These are phyloP conservation scores for Zymoseptoria pseudotritici DNA, from an alignment of 2,329 filamentous ascomycete species.

Conservation along the genomic window DNA sequence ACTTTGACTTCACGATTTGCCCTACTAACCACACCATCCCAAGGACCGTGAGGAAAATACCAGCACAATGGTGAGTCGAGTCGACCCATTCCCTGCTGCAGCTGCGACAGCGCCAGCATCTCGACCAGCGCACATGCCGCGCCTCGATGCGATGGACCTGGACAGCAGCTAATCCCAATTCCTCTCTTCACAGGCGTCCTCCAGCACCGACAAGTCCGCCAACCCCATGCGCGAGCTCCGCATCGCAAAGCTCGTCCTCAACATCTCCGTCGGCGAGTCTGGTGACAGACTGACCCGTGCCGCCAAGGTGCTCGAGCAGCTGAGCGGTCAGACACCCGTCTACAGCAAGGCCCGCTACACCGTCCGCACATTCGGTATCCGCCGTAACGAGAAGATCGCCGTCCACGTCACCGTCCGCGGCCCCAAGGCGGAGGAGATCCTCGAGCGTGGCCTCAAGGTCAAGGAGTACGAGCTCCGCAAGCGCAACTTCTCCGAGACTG, in stretches of 20 bases:
- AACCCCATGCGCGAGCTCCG: conserved; percentile 99
- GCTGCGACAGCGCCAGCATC: background rate
- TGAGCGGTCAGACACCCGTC: conserved; percentile 98
- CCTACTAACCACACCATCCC: conserved; percentile 10
- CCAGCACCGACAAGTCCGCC: conserved; percentile 59
- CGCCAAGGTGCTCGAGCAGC: conserved; percentile 99
- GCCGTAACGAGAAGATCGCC: conserved; percentile 99
- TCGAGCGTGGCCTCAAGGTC: conserved; percentile 99
- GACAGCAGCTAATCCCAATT: conserved; percentile 6
- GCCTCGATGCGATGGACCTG: conserved; percentile 5
- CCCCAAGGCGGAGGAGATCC: conserved; percentile 98
- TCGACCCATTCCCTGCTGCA: background rate
- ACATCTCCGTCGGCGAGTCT: conserved; percentile 99
- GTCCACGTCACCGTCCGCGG: conserved; percentile 99
- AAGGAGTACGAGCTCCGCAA: conserved; percentile 99
- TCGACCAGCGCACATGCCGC: background rate
- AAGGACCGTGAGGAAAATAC: conserved; percentile 27
- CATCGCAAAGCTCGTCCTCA: conserved; percentile 98
- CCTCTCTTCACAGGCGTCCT: background rate
- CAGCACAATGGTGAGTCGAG: conserved; percentile 43
- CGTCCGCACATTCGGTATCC: conserved; percentile 99
- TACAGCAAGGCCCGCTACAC: conserved; percentile 99
- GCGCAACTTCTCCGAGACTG: conserved; percentile 99
- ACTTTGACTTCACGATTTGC: conserved; percentile 7
- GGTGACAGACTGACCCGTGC: conserved; percentile 99